Evolutionary conservation across 495 filamentous ascomycete genomes (phyloP).

Genomic region (Bryoglossum gracile): DNA sequence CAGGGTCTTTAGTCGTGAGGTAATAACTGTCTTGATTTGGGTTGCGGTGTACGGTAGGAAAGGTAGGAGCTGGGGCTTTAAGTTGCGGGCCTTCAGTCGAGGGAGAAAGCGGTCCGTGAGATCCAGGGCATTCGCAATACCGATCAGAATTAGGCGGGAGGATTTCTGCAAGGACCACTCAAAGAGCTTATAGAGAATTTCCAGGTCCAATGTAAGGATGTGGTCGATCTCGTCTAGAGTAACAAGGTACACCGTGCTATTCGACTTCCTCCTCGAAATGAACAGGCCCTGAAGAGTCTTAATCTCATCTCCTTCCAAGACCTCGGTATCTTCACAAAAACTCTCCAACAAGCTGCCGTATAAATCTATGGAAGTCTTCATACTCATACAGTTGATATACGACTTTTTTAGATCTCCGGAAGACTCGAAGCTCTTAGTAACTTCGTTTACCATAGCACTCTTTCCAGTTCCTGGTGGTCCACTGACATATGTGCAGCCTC

Average conservation of each 20-base stretch:
- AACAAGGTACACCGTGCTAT: constrained; percentile 58
- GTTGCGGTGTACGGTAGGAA: constrained; percentile 86
- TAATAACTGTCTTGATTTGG: constrained; percentile 86
- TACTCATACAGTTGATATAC: constrained; percentile 94
- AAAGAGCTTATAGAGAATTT: constrained; percentile 83
- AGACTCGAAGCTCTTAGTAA: constrained; percentile 48
- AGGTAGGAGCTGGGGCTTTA: constrained; percentile 83
- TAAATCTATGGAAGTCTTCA: constrained; percentile 75
- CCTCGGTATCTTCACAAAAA: constrained; percentile 41
- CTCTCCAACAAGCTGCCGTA: constrained; percentile 59
- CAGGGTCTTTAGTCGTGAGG: constrained; percentile 69
- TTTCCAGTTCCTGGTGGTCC: constrained; percentile 96
- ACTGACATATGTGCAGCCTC: constrained; percentile 91
- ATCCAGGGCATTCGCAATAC: constrained; percentile 95
- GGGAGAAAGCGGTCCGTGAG: constrained; percentile 93
- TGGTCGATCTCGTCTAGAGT: constrained; percentile 94
- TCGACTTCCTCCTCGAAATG: constrained; percentile 47
- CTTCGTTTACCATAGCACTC: constrained; percentile 80
- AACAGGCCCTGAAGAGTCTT: constrained; percentile 57
- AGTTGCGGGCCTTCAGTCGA: constrained; percentile 81
- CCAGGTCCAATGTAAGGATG: constrained; percentile 75
- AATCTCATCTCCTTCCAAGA: constrained; percentile 44
- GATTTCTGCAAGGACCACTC: constrained; percentile 79
- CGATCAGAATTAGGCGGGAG: constrained; percentile 75
- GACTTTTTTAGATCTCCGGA: constrained; percentile 49